phyloP scores from a whole-genome alignment of 2,329 filamentous ascomycete species.

The Colletotrichum zoysiae region DNA sequence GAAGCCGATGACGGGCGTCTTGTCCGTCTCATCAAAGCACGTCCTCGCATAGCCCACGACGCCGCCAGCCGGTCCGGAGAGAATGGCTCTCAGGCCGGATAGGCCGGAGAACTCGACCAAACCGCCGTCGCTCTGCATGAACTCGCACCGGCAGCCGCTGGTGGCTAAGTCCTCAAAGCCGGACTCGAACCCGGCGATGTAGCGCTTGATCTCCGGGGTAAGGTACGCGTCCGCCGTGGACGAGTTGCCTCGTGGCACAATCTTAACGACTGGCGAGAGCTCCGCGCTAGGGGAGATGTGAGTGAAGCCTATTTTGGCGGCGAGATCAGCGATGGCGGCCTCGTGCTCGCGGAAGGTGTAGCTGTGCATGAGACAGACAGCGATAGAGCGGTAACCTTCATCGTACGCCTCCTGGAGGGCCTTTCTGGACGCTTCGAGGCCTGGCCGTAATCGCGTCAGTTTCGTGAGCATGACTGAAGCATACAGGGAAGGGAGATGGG shows the following conservation, averaged over 20 bases:
- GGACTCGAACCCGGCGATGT: slow-evolving; percentile 64
- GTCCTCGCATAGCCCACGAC: slow-evolving; percentile 84
- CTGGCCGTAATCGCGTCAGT: slow-evolving; percentile 39
- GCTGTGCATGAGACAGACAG: slow-evolving; percentile 78
- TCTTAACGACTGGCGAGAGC: slow-evolving; percentile 76
- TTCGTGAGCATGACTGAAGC: fast-evolving
- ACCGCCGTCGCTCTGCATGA: slow-evolving; percentile 75
- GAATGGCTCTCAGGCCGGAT: slow-evolving; percentile 75
- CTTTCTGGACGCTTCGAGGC: slow-evolving; percentile 62
- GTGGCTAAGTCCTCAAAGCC: slow-evolving; percentile 66
- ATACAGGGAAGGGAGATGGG: not conserved
- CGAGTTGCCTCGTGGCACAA: slow-evolving; percentile 80
- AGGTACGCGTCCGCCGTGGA: slow-evolving; percentile 85
- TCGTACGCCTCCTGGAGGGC: slow-evolving; percentile 72
- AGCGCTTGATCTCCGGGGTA: slow-evolving; percentile 78
- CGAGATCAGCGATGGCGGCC: slow-evolving; percentile 51
- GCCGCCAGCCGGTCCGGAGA: slow-evolving; percentile 83
- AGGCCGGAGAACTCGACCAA: slow-evolving; percentile 70
- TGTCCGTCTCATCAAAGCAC: slow-evolving; percentile 75
- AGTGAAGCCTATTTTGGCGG: slow-evolving; percentile 64
- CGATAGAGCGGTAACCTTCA: slow-evolving; percentile 73
- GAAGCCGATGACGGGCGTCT: slow-evolving; percentile 80
- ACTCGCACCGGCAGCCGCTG: slow-evolving; percentile 69
- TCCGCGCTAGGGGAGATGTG: slow-evolving; percentile 64
- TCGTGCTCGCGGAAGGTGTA: slow-evolving; percentile 78